These are phyloP conservation scores for Fraxinus greggii DNA, from an alignment of 305 asterid genomes.

Conservation along the genomic window DNA sequence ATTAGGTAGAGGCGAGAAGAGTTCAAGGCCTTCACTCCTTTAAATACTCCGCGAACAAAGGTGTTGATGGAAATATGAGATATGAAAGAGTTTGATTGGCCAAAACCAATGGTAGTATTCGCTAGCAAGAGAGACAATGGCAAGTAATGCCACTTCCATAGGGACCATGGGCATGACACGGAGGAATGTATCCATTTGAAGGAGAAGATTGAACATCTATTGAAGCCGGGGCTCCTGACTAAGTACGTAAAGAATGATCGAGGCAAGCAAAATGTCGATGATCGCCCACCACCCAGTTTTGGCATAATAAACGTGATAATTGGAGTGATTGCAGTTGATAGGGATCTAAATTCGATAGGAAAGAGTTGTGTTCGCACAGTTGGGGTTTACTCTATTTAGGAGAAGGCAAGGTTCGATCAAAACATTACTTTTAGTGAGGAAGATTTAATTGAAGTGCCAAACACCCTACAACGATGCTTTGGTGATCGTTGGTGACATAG, in stretches of 20 bases:
- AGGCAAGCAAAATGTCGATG: neutral
- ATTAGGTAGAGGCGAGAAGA: too few relatives aligned
- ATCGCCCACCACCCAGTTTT: neutral
- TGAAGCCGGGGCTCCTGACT: neutral
- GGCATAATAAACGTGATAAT: neutral
- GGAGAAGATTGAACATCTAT: neutral
- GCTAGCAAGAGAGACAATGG: neutral
- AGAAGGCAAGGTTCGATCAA: neutral
- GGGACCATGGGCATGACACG: neutral
- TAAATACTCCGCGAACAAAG: neutral
- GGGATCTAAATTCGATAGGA: neutral
- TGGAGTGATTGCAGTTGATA: too few relatives aligned
- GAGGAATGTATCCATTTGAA: neutral
- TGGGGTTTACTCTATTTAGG: neutral
- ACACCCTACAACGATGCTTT: too few relatives aligned
- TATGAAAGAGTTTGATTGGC: neutral
- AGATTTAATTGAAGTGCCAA: too few relatives aligned
- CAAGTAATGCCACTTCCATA: neutral
- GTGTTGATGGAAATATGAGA: neutral
- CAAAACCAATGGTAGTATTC: neutral
- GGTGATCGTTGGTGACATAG: neutral
- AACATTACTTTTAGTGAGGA: neutral
- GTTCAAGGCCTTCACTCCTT: too few relatives aligned
- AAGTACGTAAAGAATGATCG: neutral
- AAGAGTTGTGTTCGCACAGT: neutral